Evolutionary conservation across 2,329 filamentous ascomycete species (phyloP), one percentile per base, ranked within the genome.

Genomic region (Chalaropsis ovoidea): DNA sequence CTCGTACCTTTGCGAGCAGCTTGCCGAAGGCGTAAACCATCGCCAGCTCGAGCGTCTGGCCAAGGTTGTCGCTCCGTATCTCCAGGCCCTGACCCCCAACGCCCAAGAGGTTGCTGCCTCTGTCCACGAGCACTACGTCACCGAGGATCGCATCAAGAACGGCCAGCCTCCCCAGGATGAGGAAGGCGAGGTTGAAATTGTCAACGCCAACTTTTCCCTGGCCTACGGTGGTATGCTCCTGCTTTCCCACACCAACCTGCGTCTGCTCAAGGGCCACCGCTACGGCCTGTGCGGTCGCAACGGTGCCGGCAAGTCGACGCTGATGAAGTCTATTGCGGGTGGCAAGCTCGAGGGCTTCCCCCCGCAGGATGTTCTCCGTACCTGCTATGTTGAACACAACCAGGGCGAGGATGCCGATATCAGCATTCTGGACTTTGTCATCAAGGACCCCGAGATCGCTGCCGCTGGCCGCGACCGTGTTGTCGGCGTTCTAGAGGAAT

Each of bases 311-410:
- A 99, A 99, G 79, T 97, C 94, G n/a, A 99, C 94, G 0, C 83
- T 99, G 67, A 97, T 99, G 94, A 89, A 90, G 74, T 91, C 89
- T 75, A 99, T 99, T 72, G 89, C 94, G 62, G 88, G 88, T 67
- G 93, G 92, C 73, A 99, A 99, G 81, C 83, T 99, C 2, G 94
- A 99, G 76, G 94, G 94, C 8, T 99, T 99, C 79, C 94, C 94
- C 45, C 81, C 90, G 17, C 91, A 94, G 74, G 91, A 96, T 70
- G 87, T 92, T 67, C 86, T 99, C 72, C 88, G 90, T 71, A 97
- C 93, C 11, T 97, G 93, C 78, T 99, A 97, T 73, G 94, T 99
- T 54, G 94, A 99, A 80, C 94, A 99, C 80, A 97, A 97, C 78
- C 93, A 99, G 77, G 94, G 94, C 65, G 94, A 97, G 76, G 93